Evolutionary conservation across 805 yeast genomes (phyloP), one percentile per base, ranked within the genome.

Genomic region (Saturnispora serradocipensis): DNA sequence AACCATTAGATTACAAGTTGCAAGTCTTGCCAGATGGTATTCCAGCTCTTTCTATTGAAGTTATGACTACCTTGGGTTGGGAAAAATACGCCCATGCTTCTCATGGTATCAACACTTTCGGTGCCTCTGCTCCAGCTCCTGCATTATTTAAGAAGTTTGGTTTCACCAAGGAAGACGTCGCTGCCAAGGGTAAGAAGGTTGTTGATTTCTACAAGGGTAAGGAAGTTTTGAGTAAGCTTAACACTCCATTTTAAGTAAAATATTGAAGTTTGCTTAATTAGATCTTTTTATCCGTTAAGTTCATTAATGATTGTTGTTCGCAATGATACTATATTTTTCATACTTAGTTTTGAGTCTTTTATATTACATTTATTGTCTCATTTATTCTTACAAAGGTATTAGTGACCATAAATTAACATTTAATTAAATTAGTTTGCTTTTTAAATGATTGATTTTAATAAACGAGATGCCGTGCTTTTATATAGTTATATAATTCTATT

Each of bases 11-110:
- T 64, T 93, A 93, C 78, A 77, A 75, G 73, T 77, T 87, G 65
- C 76, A 88, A 52, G 95, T 93, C 56, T 78, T 93, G 72, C 99
- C 99, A 68, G 95, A 90, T 68, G 95, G 93, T 65, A 81, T 86
- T 52, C 98, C 98, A 70, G 82, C 88, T 67, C 59, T 93, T 72
- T 88, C 97, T 52, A 87, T 91, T 59, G 99, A 93, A 81, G 98
- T 89, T 49, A 77, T 88, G 82, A 72, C 95, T 52, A 82, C 96
- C 50, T 75, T 78, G 62, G 97, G 97, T 53, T 93, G 99, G 99
- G 76, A 84, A 63, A 86, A 83, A 72, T 93, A 89, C 77, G 81
- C 97, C 54, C 99, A 93, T 75, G 95, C 86, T 77, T 95, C 89
- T 72, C 88, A 91, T 65, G 97, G 97, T 73, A 77, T 93, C 67